A percentile compares a stretch with the other conserved stretches of the same genome.
These are phyloP conservation scores for Eucalyptus tenuipes DNA, from an alignment of 345 rosid species.

Conservation along the genomic window DNA sequence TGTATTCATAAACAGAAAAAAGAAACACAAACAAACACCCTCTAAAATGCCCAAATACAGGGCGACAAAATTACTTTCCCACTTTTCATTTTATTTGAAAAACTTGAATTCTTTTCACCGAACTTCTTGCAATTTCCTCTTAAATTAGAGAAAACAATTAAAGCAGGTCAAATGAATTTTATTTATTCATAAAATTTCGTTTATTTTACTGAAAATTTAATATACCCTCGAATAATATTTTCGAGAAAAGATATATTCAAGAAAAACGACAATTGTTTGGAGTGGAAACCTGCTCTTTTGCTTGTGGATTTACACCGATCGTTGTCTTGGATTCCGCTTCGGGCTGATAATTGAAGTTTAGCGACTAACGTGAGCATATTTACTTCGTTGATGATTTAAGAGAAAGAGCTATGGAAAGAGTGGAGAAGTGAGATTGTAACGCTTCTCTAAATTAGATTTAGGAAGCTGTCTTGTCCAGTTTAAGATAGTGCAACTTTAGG, in stretches of 20 bases:
- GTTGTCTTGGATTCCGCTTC: not conserved
- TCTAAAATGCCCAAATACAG: not conserved
- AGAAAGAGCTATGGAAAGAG: not conserved
- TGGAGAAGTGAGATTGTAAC: not conserved
- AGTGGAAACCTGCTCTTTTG: not conserved
- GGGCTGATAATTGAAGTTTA: not conserved
- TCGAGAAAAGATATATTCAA: fast-evolving
- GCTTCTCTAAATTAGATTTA: not conserved
- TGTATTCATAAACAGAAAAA: too few relatives aligned
- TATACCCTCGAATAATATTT: not conserved
- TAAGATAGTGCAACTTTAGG: not conserved
- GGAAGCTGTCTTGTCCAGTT: not conserved
- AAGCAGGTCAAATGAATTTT: not conserved
- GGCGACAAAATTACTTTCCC: not conserved
- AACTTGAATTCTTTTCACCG: not conserved
- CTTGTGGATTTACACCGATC: not conserved
- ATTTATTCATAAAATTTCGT: not conserved
- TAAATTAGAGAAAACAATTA: fast-evolving
- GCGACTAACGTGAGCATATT: not conserved
- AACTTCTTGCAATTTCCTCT: not conserved
- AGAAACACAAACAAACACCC: too few relatives aligned
- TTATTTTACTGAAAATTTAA: not conserved
- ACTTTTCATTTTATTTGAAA: not conserved
- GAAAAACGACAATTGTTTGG: not conserved
- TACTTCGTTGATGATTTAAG: not conserved